Conservation (phyloP, 2,329 filamentous ascomycete species). For the Arthrobotrys entomopaga region DNA sequence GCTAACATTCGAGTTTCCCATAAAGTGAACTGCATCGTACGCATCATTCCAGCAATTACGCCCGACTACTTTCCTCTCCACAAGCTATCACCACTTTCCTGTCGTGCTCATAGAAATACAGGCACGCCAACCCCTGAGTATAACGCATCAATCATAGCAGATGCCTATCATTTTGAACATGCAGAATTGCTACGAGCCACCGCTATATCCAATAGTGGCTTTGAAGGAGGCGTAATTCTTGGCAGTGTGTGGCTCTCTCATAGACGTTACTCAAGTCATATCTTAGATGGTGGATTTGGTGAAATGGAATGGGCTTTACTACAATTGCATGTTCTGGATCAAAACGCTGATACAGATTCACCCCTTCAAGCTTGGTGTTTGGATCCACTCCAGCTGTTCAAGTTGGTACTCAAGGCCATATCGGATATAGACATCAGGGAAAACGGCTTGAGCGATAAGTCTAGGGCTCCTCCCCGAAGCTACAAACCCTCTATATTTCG, state of each 20-base stretch:
- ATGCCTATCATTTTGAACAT: slow-evolving; percentile 57
- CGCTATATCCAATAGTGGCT: slow-evolving; percentile 61
- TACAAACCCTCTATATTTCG: slow-evolving; percentile 82
- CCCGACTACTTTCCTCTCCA: slow-evolving; percentile 23
- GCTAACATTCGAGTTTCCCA: slow-evolving; percentile 1
- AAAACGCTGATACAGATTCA: slow-evolving; percentile 77
- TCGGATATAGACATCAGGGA: slow-evolving; percentile 67
- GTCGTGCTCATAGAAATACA: slow-evolving; percentile 39
- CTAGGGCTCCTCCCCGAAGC: slow-evolving; percentile 61
- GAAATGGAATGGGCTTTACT: slow-evolving; percentile 90
- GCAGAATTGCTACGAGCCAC: slow-evolving; percentile 50
- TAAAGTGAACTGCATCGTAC: slow-evolving; percentile 20
- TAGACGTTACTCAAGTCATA: slow-evolving; percentile 76
- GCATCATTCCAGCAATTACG: slow-evolving; percentile 33
- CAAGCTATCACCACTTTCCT: slow-evolving; percentile 21
- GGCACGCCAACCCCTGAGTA: slow-evolving; percentile 8
- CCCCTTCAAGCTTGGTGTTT: slow-evolving; percentile 78
- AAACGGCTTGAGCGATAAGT: not conserved
- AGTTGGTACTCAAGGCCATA: slow-evolving; percentile 88
- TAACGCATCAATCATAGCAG: slow-evolving; percentile 36
- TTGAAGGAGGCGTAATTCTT: slow-evolving; percentile 83
- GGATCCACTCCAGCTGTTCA: slow-evolving; percentile 93
- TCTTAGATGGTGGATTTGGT: slow-evolving; percentile 86
- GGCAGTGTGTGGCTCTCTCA: slow-evolving; percentile 90
- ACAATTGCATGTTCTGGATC: slow-evolving; percentile 80